A percentile compares a stretch with the other conserved stretches of the same genome.
phyloP scores from a whole-genome alignment of 1,284 basidiomycete species.

The Ceraceosorus guamensis region DNA sequence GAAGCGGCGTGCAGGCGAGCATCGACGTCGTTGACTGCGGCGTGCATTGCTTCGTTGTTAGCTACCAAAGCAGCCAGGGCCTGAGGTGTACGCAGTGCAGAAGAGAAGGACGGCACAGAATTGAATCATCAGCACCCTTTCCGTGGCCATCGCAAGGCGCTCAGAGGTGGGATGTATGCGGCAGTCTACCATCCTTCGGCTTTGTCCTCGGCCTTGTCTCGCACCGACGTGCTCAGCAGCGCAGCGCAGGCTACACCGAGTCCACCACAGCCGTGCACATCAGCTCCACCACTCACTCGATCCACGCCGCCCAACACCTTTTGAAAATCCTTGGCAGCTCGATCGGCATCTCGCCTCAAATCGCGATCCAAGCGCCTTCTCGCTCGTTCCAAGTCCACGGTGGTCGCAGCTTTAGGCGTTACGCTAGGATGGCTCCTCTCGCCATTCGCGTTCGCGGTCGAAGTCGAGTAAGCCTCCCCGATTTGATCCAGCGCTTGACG shows the following conservation, averaged over 20 bases:
- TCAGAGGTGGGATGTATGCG: too few species aligned
- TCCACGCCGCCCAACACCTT: background rate
- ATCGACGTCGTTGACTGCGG: constrained; percentile 13
- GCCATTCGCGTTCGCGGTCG: background rate
- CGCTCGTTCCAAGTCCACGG: background rate
- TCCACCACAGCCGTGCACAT: too few species aligned
- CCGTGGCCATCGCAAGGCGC: too few species aligned
- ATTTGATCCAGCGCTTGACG: constrained; percentile 15
- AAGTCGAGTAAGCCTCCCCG: background rate
- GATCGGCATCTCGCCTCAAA: background rate
- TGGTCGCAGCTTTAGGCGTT: background rate
- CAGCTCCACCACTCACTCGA: background rate
- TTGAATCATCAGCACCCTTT: too few species aligned
- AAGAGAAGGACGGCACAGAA: too few species aligned
- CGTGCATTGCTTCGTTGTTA: constrained; percentile 3
- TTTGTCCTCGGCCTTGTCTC: too few species aligned
- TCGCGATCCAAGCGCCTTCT: background rate
- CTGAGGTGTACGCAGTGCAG: background rate
- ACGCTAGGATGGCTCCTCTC: too few species aligned
- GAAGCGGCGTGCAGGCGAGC: constrained; percentile 11
- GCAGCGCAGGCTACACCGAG: too few species aligned
- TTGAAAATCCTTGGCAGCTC: background rate
- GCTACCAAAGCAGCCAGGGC: background rate
- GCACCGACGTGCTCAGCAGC: too few species aligned
- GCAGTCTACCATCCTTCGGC: too few species aligned